A percentile compares a stretch with the other conserved stretches of the same genome.
phyloP scores from a whole-genome alignment of 345 rosid species.

The Arabidopsis arenosa region DNA sequence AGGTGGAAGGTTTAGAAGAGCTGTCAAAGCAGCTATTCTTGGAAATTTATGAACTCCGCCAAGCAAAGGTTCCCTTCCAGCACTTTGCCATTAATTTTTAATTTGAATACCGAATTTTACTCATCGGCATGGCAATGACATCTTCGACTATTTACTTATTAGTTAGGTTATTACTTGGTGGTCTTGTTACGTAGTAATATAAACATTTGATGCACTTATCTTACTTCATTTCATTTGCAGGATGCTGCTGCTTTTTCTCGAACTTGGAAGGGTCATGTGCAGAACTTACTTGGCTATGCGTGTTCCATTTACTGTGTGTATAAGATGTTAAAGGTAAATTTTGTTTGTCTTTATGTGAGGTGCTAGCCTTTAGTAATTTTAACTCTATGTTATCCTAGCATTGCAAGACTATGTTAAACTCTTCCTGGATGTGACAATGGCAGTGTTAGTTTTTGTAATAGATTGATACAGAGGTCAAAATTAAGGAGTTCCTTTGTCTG shows the following conservation, averaged over 20 bases:
- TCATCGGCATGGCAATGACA: slow-evolving; percentile 20
- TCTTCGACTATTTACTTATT: slow-evolving; percentile 19
- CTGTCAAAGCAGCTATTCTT: slow-evolving; percentile 95
- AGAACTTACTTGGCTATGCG: slow-evolving; percentile 97
- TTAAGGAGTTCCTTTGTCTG: neutral
- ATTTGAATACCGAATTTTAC: slow-evolving; percentile 4
- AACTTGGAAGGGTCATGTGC: slow-evolving; percentile 98
- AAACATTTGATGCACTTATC: slow-evolving; percentile 18
- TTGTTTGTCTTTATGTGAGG: slow-evolving; percentile 19
- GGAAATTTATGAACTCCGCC: slow-evolving; percentile 98
- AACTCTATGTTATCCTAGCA: slow-evolving; percentile 12
- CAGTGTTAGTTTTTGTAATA: neutral
- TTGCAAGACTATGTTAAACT: slow-evolving; percentile 16
- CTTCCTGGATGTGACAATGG: slow-evolving; percentile 1
- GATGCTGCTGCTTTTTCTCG: slow-evolving; percentile 98
- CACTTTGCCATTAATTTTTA: slow-evolving; percentile 11
- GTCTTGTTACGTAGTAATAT: slow-evolving; percentile 5
- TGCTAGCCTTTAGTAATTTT: neutral
- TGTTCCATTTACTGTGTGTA: slow-evolving; percentile 94
- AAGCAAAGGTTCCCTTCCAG: slow-evolving; percentile 74
- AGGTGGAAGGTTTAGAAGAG: slow-evolving; percentile 93
- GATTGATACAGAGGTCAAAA: neutral
- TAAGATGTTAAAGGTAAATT: slow-evolving; percentile 93
- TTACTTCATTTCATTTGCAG: slow-evolving; percentile 50
- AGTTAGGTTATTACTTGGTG: slow-evolving; percentile 12